Conservation (phyloP, 805 yeast genomes). For the Ogataea chonburiensis region DNA sequence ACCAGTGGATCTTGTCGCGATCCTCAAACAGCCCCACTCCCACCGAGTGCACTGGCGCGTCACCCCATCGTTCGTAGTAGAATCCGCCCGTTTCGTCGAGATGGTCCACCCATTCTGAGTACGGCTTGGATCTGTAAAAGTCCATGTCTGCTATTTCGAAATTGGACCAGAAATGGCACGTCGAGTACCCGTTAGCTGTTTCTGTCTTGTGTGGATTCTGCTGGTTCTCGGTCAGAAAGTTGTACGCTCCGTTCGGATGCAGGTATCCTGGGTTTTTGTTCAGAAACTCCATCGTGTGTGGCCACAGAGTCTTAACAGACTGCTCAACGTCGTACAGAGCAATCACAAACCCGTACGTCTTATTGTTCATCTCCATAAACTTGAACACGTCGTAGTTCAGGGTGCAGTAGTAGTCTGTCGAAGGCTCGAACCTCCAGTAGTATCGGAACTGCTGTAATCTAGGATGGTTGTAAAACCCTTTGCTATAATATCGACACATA, state of each 20-base stretch:
- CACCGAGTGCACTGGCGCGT: constrained; percentile 84
- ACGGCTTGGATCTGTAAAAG: constrained; percentile 68
- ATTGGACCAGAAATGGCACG: constrained; percentile 89
- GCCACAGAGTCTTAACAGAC: constrained; percentile 64
- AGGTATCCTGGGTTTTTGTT: constrained; percentile 56
- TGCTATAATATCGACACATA: constrained; percentile 81
- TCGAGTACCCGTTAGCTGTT: constrained; percentile 45
- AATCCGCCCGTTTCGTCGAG: constrained; percentile 75
- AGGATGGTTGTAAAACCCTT: constrained; percentile 61
- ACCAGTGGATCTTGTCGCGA: constrained; percentile 74
- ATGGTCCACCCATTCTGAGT: constrained; percentile 58
- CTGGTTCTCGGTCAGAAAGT: constrained; percentile 50
- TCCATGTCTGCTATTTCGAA: constrained; percentile 86
- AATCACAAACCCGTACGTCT: constrained; percentile 72
- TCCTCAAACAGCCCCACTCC: constrained; percentile 74
- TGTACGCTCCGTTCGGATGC: constrained; percentile 51
- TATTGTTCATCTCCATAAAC: constrained; percentile 64
- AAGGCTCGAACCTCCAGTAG: constrained; percentile 84
- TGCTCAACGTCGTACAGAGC: constrained; percentile 69
- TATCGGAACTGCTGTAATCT: constrained; percentile 59
- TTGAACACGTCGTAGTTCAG: constrained; percentile 76
- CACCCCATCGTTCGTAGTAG: constrained; percentile 92
- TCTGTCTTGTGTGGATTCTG: constrained; percentile 48
- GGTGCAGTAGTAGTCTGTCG: constrained; percentile 63
- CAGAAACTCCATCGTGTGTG: constrained; percentile 61